Evolutionary conservation across 306 rosid genomes (phyloP), one percentile per base, ranked within the genome.

Genomic region (Arachis hypogaea): DNA sequence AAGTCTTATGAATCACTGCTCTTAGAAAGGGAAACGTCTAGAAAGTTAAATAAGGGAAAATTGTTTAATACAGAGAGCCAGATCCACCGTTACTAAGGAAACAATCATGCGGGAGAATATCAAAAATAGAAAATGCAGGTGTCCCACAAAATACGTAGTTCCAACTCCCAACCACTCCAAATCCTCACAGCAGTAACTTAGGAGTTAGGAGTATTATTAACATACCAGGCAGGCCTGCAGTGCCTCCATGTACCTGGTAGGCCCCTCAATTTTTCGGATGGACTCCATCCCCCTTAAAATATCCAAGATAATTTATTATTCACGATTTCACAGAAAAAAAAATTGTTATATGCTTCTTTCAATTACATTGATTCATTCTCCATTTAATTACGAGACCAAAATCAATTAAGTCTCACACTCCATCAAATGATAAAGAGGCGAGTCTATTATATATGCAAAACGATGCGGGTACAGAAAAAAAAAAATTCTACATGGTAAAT

Each of bases 101-200:
- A 52, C 78, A 73, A 86, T 75, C 75, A 75, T 69, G 77, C 73
- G 65, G 79, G 46, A n/a, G 71, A 73, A 62, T 56, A 80, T 44
- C 64, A 71, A 83, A 72, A 63, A 72, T 46, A 69, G 49, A 51
- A 51, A 51, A 70, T 14, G 74, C 7, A 66, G 30, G 62, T 82
- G 86, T 11, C 86, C 86, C 86, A 79, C 86, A 63, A 82, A 41
- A 75, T 63, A 61, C 14, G 61, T 62, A 50, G 50, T 59, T 73
- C 50, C 69, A 81, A 59, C 78, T 59, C 70, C 50, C 69, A 81
- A 59, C 78, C 11, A 66, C 75, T 78, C 68, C 52, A 69, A 57
- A 28, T 50, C 66, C 38, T 33, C 71, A 46, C 67, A 45, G 78
- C 79, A 76, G 59, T 72, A 54, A 72, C 73, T 63, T 69, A 16